phyloP scores from a whole-genome alignment of 768 basidiomycete species.

The Pisolithus marmoratus region DNA sequence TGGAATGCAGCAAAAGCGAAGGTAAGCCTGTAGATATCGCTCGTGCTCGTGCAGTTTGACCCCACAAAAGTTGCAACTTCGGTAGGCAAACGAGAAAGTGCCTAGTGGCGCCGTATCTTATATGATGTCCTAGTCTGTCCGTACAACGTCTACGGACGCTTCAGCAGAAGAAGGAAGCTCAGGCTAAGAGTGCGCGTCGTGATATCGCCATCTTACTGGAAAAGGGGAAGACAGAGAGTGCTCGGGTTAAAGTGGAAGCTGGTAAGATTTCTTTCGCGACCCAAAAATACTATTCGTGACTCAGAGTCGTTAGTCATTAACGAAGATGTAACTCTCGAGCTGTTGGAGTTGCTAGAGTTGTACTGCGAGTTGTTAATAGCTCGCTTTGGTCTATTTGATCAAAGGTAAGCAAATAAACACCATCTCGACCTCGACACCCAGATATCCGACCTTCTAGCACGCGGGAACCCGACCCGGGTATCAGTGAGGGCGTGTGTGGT shows the following conservation, averaged over 20 bases:
- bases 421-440: constrained; percentile 4
- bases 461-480: constrained; percentile 82
- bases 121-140: constrained; percentile 51
- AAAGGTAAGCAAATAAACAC: constrained; percentile 50
- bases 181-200: constrained; percentile 65
- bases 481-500: constrained; percentile 80
- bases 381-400: constrained; percentile 87
- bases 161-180: constrained; percentile 89
- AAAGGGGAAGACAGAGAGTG: constrained; percentile 76
- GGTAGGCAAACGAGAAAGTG: constrained; percentile 25
- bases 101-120: neutral
- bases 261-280: constrained; percentile 39
- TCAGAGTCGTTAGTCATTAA: constrained; percentile 54
- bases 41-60: constrained; percentile 5
- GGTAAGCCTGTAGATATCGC: constrained; percentile 23
- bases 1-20: constrained; percentile 65
- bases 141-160: constrained; percentile 81
- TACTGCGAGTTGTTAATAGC: constrained; percentile 93
- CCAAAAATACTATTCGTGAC: constrained; percentile 3
- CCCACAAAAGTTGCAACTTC: constrained; percentile 39
- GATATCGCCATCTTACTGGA: constrained; percentile 81
- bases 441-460: constrained; percentile 36
- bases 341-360: constrained; percentile 88
- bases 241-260: constrained; percentile 79
- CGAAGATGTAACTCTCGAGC: constrained; percentile 79